Conservation (phyloP, 257 asterid species). For the Eustoma russellianum region DNA sequence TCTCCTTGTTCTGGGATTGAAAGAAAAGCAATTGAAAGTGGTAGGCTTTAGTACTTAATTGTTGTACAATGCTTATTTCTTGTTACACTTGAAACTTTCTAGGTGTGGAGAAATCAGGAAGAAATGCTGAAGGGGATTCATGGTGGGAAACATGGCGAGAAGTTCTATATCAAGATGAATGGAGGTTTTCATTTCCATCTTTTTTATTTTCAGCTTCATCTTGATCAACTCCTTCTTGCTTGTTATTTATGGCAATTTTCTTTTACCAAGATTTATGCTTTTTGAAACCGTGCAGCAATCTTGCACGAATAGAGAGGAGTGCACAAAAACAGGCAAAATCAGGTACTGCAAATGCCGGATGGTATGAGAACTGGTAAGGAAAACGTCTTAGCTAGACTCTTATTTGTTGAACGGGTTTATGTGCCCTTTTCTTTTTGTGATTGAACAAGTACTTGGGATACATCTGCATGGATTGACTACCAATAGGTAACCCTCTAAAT, state of each 20-base stretch:
- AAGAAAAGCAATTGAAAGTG: not conserved
- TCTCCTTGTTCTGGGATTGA: not conserved
- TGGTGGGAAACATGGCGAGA: constrained; percentile 99
- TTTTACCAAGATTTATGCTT: not conserved
- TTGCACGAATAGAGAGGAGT: constrained; percentile 96
- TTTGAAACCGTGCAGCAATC: constrained; percentile 57
- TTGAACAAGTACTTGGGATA: not conserved
- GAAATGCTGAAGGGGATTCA: constrained; percentile 87
- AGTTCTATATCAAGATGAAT: constrained; percentile 94
- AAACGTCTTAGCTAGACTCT: not conserved
- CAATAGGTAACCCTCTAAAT: not conserved
- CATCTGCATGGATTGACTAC: not conserved
- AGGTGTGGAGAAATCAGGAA: constrained; percentile 99
- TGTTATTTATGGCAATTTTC: not conserved
- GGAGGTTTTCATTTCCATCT: constrained; percentile 55
- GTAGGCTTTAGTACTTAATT: not conserved
- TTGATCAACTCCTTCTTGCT: not conserved
- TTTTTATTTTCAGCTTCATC: not conserved
- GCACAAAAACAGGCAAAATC: constrained; percentile 99
- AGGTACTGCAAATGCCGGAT: constrained; percentile 87
- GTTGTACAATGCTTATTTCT: constrained; percentile 14
- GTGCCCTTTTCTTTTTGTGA: not conserved
- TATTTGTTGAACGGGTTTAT: no score
- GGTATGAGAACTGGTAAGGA: constrained; percentile 97
- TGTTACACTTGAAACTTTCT: constrained; percentile 3